Percentiles rank a stretch among this genome's conserved stretches.
phyloP scores from a whole-genome alignment of 1,284 basidiomycete genomes.

The Leccinum holopus region DNA sequence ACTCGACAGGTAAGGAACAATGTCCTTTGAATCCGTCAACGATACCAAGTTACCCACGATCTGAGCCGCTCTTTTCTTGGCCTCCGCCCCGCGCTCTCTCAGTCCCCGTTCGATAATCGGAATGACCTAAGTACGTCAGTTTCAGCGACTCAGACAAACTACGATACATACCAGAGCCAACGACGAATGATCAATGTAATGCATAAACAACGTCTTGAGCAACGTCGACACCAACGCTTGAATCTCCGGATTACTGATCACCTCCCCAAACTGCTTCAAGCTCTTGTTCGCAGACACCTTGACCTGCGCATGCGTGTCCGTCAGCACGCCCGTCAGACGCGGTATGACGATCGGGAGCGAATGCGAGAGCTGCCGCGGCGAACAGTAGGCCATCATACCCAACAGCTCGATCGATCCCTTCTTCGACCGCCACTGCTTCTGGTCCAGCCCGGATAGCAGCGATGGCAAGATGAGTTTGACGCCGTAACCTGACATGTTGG shows the following conservation, averaged over 20 bases:
- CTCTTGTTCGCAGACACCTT: conserved; percentile 91
- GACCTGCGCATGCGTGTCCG: conserved; percentile 98
- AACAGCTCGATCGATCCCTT: conserved; percentile 98
- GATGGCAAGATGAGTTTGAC: conserved; percentile 95
- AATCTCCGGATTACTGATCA: conserved; percentile 93
- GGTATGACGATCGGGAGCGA: conserved; percentile 98
- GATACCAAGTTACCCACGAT: conserved; percentile 97
- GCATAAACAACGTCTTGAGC: conserved; percentile 94
- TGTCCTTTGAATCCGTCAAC: conserved; percentile 94
- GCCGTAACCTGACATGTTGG: conserved; percentile 90
- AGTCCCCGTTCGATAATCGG: conserved; percentile 96
- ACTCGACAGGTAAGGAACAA: conserved; percentile 90
- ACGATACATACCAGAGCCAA: conserved; percentile 76
- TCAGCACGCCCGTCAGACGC: conserved; percentile 90
- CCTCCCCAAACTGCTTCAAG: conserved; percentile 97
- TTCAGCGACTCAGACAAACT: not conserved
- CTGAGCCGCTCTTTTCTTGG: conserved; percentile 94
- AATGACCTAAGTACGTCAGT: conserved; percentile 61
- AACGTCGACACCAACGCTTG: conserved; percentile 89
- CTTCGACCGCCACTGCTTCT: conserved; percentile 99
- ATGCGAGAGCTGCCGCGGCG: conserved; percentile 82
- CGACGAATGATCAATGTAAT: conserved; percentile 98
- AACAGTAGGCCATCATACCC: conserved; percentile 99
- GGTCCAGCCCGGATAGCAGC: conserved; percentile 88
- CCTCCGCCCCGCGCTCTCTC: conserved; percentile 88